Percentiles rank a stretch among this genome's conserved stretches.
phyloP scores from a whole-genome alignment of 108 stramenopile genomes.

The Fragilaria radians region DNA sequence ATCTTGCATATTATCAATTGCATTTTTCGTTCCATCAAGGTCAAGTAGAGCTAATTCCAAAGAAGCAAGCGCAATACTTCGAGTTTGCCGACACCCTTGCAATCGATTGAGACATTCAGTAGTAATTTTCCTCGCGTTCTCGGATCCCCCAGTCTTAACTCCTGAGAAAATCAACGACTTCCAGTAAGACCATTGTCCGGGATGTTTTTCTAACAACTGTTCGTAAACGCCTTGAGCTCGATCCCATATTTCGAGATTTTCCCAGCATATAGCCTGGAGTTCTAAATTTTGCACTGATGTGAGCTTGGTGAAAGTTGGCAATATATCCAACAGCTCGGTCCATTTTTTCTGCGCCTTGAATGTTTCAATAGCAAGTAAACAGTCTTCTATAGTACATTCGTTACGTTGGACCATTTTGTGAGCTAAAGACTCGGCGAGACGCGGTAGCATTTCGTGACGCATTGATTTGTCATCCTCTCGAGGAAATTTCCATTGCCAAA shows the following conservation, averaged over 20 bases:
- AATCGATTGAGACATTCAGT: neutral
- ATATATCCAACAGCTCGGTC: slow-evolving; percentile 41
- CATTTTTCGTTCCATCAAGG: neutral
- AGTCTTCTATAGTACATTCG: slow-evolving; percentile 7
- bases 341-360: slow-evolving; percentile 50
- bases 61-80: neutral
- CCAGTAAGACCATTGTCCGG: slow-evolving; percentile 80
- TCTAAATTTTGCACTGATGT: slow-evolving; percentile 9
- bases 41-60: neutral
- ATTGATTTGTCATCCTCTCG: slow-evolving; percentile 21
- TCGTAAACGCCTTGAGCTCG: slow-evolving; percentile 41
- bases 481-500: slow-evolving; percentile 43
- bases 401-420: slow-evolving; percentile 23
- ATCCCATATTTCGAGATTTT: slow-evolving; percentile 25
- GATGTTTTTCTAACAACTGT: slow-evolving; percentile 32
- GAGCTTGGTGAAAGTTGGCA: slow-evolving; percentile 23
- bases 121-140: slow-evolving; percentile 2
- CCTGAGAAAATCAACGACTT: slow-evolving; percentile 36
- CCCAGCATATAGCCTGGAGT: slow-evolving; percentile 21
- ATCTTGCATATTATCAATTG: slow-evolving; percentile 4
- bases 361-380: slow-evolving; percentile 29
- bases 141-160: neutral
- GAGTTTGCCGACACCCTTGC: neutral
- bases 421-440: slow-evolving; percentile 66
- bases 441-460: slow-evolving; percentile 33